Percentiles rank a stretch among this genome's conserved stretches.
These are phyloP conservation scores for Apiospora hydei DNA, from an alignment of 2,329 filamentous ascomycete species.

Conservation along the genomic window DNA sequence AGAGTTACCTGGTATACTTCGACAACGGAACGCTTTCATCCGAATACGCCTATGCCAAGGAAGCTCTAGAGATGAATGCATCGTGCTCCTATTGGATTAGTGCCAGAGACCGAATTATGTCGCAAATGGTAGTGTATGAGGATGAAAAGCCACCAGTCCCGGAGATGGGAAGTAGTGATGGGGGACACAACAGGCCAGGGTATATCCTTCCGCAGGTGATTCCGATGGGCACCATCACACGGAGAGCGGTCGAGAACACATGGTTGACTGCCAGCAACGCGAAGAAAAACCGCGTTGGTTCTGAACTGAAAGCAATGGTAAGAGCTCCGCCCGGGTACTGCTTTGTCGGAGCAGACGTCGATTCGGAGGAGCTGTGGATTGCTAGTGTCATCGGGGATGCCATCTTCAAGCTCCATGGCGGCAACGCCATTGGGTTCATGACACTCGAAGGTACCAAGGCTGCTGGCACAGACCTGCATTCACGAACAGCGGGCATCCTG, in stretches of 20 bases:
- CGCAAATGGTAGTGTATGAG: constrained; percentile 94
- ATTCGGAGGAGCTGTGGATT: constrained; percentile 98
- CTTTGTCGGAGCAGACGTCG: constrained; percentile 96
- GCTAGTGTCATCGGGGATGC: constrained; percentile 94
- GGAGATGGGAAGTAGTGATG: not conserved
- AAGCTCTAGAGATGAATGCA: constrained; percentile 97
- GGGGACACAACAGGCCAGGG: constrained; percentile 53
- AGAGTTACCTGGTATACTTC: constrained; percentile 89
- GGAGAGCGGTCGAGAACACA: constrained; percentile 94
- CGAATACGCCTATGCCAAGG: constrained; percentile 88
- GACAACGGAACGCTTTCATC: constrained; percentile 88
- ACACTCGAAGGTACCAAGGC: constrained; percentile 95
- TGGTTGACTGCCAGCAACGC: constrained; percentile 99
- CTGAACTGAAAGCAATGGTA: constrained; percentile 96
- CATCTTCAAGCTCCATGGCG: constrained; percentile 92
- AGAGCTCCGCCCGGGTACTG: constrained; percentile 87
- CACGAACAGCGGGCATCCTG: constrained; percentile 87
- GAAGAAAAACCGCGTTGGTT: constrained; percentile 94
- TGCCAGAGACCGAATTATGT: constrained; percentile 88
- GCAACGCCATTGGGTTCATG: constrained; percentile 99
- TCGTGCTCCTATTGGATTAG: constrained; percentile 99
- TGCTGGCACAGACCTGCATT: constrained; percentile 92
- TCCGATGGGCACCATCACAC: constrained; percentile 97
- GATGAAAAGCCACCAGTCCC: constrained; percentile 55
- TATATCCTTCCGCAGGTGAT: constrained; percentile 96